Evolutionary conservation across 2,329 filamentous ascomycete species (phyloP).

Genomic region (Penicillium sp.): DNA sequence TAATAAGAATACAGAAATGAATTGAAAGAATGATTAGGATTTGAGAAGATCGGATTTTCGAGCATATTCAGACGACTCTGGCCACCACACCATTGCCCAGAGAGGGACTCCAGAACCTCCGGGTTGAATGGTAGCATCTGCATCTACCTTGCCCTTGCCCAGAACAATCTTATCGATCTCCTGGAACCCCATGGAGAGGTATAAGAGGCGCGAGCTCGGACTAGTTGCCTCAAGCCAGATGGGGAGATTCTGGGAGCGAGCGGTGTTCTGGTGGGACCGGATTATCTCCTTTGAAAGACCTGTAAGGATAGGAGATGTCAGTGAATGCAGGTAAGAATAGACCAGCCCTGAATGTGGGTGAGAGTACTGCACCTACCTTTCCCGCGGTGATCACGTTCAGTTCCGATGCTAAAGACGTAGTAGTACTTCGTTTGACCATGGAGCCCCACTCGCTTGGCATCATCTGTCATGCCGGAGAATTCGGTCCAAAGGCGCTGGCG

Average conservation of each 20-base stretch:
- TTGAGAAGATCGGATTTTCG: not conserved
- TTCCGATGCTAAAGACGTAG: constrained; percentile 30
- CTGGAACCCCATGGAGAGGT: constrained; percentile 27
- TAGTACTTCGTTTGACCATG: constrained; percentile 25
- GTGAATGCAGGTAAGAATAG: too few relatives aligned
- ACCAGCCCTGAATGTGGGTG: too few relatives aligned
- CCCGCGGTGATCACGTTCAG: constrained; percentile 26
- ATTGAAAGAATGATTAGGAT: not conserved
- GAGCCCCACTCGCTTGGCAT: constrained; percentile 25
- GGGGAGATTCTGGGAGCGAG: constrained; percentile 21
- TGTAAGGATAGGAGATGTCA: constrained; percentile 2
- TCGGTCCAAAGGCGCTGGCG: constrained; percentile 25
- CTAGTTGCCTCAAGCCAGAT: constrained; percentile 32
- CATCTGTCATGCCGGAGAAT: constrained; percentile 26
- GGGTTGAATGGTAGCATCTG: constrained; percentile 18
- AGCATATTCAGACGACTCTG: constrained; percentile 3
- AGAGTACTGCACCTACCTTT: constrained; percentile 18
- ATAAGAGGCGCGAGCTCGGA: constrained; percentile 19
- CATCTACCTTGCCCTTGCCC: constrained; percentile 26
- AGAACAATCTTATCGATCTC: constrained; percentile 26
- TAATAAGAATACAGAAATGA: not conserved
- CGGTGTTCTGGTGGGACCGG: constrained; percentile 19
- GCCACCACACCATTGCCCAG: constrained; percentile 33
- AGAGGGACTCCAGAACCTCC: constrained; percentile 23
- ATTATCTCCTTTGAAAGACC: constrained; percentile 27